These are phyloP conservation scores for Pyrenula massariospora DNA, from an alignment of 495 filamentous ascomycete genomes.

Conservation along the genomic window DNA sequence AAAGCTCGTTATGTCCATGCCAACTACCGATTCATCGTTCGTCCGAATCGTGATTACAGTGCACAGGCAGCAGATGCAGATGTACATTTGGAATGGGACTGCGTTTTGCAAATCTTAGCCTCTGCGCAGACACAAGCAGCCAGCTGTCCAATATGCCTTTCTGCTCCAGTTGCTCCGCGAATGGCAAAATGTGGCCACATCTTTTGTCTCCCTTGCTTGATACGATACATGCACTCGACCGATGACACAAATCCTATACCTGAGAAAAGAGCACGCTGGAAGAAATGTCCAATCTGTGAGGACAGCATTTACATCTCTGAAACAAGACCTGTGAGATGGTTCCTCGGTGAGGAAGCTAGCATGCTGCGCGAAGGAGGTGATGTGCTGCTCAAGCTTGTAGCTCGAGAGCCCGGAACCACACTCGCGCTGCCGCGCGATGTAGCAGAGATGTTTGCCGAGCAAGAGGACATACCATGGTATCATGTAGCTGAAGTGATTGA, in stretches of 20 bases:
- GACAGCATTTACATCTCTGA: constrained; percentile 81
- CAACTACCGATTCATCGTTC: constrained; percentile 94
- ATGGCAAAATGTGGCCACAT: constrained; percentile 99
- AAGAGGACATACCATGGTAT: constrained; percentile 83
- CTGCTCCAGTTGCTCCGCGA: constrained; percentile 78
- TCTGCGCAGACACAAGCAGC: constrained; percentile 80
- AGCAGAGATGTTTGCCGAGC: constrained; percentile 50
- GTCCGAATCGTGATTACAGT: constrained; percentile 66
- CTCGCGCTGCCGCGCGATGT: constrained; percentile 79
- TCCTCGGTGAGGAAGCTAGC: constrained; percentile 73
- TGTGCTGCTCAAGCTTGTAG: constrained; percentile 76
- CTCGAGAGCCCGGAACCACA: constrained; percentile 66
- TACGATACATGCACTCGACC: constrained; percentile 87
- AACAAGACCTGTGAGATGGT: constrained; percentile 83
- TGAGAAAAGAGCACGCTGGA: constrained; percentile 69
- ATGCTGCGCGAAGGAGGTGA: constrained; percentile 74
- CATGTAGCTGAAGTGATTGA: constrained; percentile 88
- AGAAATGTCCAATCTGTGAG: constrained; percentile 95
- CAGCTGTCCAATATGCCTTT: constrained; percentile 88
- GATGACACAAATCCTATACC: constrained; percentile 50
- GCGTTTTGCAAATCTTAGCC: constrained; percentile 81
- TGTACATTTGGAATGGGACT: constrained; percentile 80
- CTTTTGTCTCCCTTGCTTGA: constrained; percentile 86
- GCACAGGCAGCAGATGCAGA: constrained; percentile 78
- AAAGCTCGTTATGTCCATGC: constrained; percentile 94